Conservation (phyloP, 2,329 filamentous ascomycete genomes). For the Didymella arachidicola region DNA sequence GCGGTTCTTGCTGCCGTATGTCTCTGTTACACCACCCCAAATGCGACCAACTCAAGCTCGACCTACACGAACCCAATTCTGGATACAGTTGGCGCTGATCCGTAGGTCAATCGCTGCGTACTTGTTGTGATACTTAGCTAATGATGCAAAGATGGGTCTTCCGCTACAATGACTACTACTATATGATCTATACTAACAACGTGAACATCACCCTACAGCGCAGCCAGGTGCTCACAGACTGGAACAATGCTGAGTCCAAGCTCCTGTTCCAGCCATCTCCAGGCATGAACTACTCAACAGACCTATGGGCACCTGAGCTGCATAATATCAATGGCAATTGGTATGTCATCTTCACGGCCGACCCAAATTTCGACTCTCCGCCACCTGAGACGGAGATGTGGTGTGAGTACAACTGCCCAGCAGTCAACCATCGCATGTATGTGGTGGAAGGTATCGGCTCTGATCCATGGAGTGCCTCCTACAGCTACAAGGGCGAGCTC, state of each 20-base stretch:
- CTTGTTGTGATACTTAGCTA: neutral
- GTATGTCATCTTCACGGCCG: slow-evolving; percentile 63
- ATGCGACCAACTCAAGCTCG: slow-evolving; percentile 26
- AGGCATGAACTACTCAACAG: slow-evolving; percentile 56
- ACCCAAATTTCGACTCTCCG: slow-evolving; percentile 57
- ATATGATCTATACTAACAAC: slow-evolving; percentile 56
- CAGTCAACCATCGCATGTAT: slow-evolving; percentile 62
- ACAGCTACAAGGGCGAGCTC: slow-evolving; percentile 56
- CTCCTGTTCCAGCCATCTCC: slow-evolving; percentile 53
- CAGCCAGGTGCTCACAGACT: slow-evolving; percentile 54
- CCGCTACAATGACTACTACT: slow-evolving; percentile 53
- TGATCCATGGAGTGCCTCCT: slow-evolving; percentile 57
- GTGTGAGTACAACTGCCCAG: slow-evolving; percentile 59
- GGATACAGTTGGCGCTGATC: slow-evolving; percentile 53
- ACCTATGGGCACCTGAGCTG: slow-evolving; percentile 61
- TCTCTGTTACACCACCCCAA: slow-evolving; percentile 23
- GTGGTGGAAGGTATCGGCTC: slow-evolving; percentile 55
- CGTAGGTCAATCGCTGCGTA: slow-evolving; percentile 36
- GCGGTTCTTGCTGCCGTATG: slow-evolving; percentile 30
- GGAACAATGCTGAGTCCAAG: slow-evolving; percentile 55
- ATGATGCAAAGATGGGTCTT: slow-evolving; percentile 51
- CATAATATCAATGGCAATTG: slow-evolving; percentile 57
- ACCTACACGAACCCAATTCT: slow-evolving; percentile 59
- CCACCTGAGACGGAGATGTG: slow-evolving; percentile 58
- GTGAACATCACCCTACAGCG: slow-evolving; percentile 55